These are phyloP conservation scores for Colletotrichum trifolii DNA, from an alignment of 2,329 filamentous ascomycete genomes.

Conservation along the genomic window DNA sequence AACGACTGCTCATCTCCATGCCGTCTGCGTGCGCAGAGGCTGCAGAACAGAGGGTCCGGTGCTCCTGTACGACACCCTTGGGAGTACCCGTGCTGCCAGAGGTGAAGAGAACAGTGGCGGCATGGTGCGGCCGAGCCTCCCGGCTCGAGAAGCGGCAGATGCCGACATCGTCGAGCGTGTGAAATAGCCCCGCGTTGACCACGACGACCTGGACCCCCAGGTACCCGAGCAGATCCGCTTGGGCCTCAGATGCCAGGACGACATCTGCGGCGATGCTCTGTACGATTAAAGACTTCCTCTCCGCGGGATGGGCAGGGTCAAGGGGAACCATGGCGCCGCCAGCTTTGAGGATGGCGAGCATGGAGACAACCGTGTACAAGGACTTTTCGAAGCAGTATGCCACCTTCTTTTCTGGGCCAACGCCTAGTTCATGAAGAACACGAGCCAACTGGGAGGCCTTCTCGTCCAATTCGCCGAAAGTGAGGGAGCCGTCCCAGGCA, in stretches of 20 bases:
- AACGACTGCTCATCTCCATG: slow-evolving; percentile 15
- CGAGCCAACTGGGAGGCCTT: slow-evolving; percentile 36
- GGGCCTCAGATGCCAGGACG: background rate
- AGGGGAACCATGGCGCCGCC: slow-evolving; percentile 47
- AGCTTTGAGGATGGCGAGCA: slow-evolving; percentile 46
- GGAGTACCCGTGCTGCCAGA: slow-evolving; percentile 65
- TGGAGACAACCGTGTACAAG: slow-evolving; percentile 41
- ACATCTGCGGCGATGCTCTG: background rate
- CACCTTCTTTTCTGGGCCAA: slow-evolving; percentile 39
- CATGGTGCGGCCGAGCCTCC: slow-evolving; percentile 15
- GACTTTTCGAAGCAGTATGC: slow-evolving; percentile 45
- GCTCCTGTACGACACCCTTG: slow-evolving; percentile 58
- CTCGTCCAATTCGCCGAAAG: slow-evolving; percentile 37
- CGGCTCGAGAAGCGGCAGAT: slow-evolving; percentile 7
- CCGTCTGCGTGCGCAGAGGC: slow-evolving; percentile 13
- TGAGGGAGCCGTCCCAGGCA: slow-evolving; percentile 40
- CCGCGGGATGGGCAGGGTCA: slow-evolving; percentile 38
- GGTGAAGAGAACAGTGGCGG: slow-evolving; percentile 59
- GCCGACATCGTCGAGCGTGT: slow-evolving; percentile 1
- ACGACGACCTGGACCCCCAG: slow-evolving; percentile 2
- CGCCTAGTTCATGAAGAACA: slow-evolving; percentile 34
- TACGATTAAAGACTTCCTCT: slow-evolving; percentile 25
- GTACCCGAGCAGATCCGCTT: background rate
- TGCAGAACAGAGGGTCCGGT: slow-evolving; percentile 41
- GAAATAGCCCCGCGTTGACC: slow-evolving; percentile 1